Base-by-base conservation (phyloP, 2,329 filamentous ascomycete species). In the Lachnellula hyalina region DNA sequence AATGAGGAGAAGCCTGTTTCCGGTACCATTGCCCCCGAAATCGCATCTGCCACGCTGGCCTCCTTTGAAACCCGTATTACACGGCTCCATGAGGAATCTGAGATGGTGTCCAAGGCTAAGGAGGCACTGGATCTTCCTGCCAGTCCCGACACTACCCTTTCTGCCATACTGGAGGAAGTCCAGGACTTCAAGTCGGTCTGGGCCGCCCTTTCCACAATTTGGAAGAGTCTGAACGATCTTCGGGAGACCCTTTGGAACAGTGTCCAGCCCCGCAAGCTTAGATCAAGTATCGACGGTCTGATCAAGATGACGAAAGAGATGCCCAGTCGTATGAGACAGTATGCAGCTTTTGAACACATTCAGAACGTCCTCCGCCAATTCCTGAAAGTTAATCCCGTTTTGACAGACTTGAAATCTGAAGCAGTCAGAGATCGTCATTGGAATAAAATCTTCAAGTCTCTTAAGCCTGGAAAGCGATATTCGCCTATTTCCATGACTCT, bases 231-330 rank as follows among this genome's bases (percentile, higher is more conserved):
- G 56, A 94, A 96, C 66, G 93, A 97, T 66, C 87, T 96, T 15
- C 85, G 90, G 32, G 95, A 99, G 65, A 88, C 85, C 51, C 80
- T 96, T 1, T 99, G 95, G 95, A 95, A 87, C 54, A 96, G 90
- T 67, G 89, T 99, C 1, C 91, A 97, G 68, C 93, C 95, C 8
- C 84, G 94, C 60, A 99, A 97, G 74, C 84, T 99, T 55, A 85
- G 94, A 38, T 83, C 89, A 64, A 89, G 90, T 59, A 86, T 99
- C 49, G 93, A 99, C 67, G 86, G 87, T 47, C 81, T 97, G 51
- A 90, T 97, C 71, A 96, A 96, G 77, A 96, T 96, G 82, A 97
- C 92, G 36, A 97, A 96, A 74, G 93, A 97, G 60, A 97, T 99
- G 94, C 94, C 95, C 0, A 96, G 91, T 72, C 86, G 94, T 56